These are phyloP conservation scores for Spizellomyces punctatus DNA, from an alignment of 192 early-diverging fungal genomes.

Conservation along the genomic window DNA sequence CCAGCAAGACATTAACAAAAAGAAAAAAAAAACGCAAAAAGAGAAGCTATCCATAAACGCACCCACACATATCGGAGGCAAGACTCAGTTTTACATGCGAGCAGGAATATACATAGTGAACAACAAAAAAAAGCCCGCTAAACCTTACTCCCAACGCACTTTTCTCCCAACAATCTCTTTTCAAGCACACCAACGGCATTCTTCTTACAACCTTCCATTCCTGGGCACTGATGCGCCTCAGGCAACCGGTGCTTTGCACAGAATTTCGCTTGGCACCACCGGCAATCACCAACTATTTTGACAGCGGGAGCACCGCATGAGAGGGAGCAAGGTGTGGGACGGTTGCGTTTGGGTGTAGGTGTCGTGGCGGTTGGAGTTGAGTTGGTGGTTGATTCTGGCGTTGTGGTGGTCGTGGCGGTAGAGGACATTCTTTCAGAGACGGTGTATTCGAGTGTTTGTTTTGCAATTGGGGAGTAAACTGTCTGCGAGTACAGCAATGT, in stretches of 20 bases:
- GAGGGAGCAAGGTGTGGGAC: neutral
- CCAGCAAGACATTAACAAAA: too few relatives aligned
- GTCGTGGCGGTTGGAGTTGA: neutral
- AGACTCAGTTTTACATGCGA: too few relatives aligned
- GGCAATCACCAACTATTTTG: constrained; percentile 75
- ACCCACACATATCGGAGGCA: too few relatives aligned
- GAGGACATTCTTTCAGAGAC: neutral
- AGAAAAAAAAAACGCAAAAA: too few relatives aligned
- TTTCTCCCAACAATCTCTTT: constrained; percentile 64
- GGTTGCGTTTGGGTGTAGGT: neutral
- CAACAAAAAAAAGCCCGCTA: constrained; percentile 35
- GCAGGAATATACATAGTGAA: too few relatives aligned
- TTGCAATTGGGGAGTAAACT: too few relatives aligned
- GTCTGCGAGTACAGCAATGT: too few relatives aligned
- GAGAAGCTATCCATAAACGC: too few relatives aligned
- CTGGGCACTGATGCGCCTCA: constrained; percentile 72
- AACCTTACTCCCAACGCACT: constrained; percentile 72
- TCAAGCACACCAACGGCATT: constrained; percentile 60
- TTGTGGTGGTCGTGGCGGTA: neutral
- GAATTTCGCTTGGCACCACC: constrained; percentile 56
- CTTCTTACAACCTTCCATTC: constrained; percentile 59
- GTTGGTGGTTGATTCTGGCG: neutral
- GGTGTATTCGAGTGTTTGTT: too few relatives aligned
- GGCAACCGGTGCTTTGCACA: constrained; percentile 72
- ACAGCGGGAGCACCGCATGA: constrained; percentile 29